Conservation (phyloP, 371 early-diverging fungal genomes). For the Rhizopus microsporus region DNA sequence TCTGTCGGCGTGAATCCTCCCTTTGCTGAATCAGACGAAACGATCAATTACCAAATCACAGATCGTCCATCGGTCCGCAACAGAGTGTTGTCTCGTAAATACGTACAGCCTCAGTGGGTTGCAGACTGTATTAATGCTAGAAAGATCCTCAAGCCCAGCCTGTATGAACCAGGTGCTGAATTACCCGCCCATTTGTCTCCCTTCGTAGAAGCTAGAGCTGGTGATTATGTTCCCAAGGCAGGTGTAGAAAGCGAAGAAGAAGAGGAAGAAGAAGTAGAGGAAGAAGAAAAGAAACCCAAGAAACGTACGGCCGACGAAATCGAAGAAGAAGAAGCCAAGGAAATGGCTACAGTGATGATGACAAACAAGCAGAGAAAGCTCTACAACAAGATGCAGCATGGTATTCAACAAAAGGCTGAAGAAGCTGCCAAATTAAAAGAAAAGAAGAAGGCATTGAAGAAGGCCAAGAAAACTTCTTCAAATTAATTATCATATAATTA, state of each 20-base stretch:
- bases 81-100: conserved; percentile 71
- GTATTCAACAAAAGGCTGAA: conserved; percentile 64
- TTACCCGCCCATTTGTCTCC: conserved; percentile 96
- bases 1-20: conserved; percentile 82
- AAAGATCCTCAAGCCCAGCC: conserved; percentile 65
- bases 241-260: conserved; percentile 53
- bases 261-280: conserved; percentile 74
- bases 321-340: conserved; percentile 85
- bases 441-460: conserved; percentile 46
- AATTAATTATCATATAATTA: neutral
- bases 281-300: conserved; percentile 55
- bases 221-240: conserved; percentile 82
- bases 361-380: conserved; percentile 87
- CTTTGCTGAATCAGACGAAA: conserved; percentile 72
- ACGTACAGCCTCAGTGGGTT: conserved; percentile 98
- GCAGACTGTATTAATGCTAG: conserved; percentile 92
- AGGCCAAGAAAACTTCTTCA: conserved; percentile 14
- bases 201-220: conserved; percentile 84
- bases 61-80: conserved; percentile 82
- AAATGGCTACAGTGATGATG: conserved; percentile 93
- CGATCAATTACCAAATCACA: conserved; percentile 86
- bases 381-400: conserved; percentile 78
- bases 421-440: conserved; percentile 54
- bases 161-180: conserved; percentile 81
- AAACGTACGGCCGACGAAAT: conserved; percentile 64